phyloP scores from a whole-genome alignment of 1,139 yeast species.

The Chernovozyma aurita region DNA sequence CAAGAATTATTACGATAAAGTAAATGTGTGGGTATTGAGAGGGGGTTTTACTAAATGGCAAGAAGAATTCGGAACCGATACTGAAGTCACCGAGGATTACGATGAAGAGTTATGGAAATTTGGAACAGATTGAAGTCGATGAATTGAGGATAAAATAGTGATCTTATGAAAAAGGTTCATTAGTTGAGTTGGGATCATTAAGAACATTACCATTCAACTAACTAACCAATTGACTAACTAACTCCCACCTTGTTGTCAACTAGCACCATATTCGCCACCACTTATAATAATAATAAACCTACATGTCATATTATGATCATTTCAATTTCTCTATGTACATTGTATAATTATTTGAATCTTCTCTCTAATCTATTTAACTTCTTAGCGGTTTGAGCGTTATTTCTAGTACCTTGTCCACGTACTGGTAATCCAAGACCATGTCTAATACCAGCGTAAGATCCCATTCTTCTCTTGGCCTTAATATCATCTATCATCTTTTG shows the following conservation, averaged over 20 bases:
- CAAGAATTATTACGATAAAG: slow-evolving; percentile 24
- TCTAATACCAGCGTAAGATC: slow-evolving; percentile 84
- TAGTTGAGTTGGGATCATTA: not conserved
- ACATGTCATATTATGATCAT: no score
- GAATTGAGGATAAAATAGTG: no score
- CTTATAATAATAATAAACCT: no score
- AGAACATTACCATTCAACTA: not conserved
- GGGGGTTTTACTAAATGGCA: slow-evolving; percentile 94
- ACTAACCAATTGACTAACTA: no score
- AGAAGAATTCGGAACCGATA: slow-evolving; percentile 62
- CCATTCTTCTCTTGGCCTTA: slow-evolving; percentile 72
- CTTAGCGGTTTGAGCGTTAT: slow-evolving; percentile 85
- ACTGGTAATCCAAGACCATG: slow-evolving; percentile 89
- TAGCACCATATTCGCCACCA: no score
- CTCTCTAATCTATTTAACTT: slow-evolving; percentile 78
- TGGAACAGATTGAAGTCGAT: slow-evolving; percentile 1
- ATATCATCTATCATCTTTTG: slow-evolving; percentile 78
- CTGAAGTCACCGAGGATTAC: slow-evolving; percentile 63
- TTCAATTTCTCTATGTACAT: slow-evolving; percentile 2
- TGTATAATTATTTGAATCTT: slow-evolving; percentile 18
- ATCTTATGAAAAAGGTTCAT: not conserved
- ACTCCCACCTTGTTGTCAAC: no score
- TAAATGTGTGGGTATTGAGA: slow-evolving; percentile 63
- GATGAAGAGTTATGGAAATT: slow-evolving; percentile 52
- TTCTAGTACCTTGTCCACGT: slow-evolving; percentile 89